phyloP scores from a whole-genome alignment of 768 basidiomycete species.

The Mycena galericulata region DNA sequence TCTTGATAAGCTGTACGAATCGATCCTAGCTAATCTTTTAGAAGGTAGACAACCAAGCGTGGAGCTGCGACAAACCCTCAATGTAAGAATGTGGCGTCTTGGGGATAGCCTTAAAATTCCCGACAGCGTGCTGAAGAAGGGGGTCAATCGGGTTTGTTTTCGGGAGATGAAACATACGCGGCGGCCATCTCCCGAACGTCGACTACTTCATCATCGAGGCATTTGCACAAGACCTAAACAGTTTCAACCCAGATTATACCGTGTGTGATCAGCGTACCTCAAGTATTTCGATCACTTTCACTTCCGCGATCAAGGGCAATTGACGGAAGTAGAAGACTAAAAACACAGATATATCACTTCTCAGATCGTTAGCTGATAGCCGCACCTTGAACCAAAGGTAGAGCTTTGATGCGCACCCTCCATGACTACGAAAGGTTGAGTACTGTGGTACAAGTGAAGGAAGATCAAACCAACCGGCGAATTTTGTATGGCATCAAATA shows the following conservation, averaged over 20 bases:
- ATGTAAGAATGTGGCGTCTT: constrained; percentile 76
- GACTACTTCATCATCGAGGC: constrained; percentile 87
- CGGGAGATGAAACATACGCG: constrained; percentile 61
- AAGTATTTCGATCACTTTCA: constrained; percentile 81
- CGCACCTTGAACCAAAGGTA: constrained; percentile 85
- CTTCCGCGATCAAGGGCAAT: constrained; percentile 81
- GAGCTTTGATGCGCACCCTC: constrained; percentile 86
- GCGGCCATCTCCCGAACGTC: constrained; percentile 94
- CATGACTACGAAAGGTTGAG: constrained; percentile 70
- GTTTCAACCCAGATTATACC: neutral
- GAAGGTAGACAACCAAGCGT: neutral
- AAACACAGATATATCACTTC: neutral
- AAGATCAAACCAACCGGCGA: constrained; percentile 67
- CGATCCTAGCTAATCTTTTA: constrained; percentile 64
- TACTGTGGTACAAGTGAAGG: neutral
- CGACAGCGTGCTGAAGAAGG: constrained; percentile 70
- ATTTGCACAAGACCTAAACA: constrained; percentile 77
- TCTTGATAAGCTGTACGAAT: constrained; percentile 80
- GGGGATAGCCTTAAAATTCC: constrained; percentile 88
- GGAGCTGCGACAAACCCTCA: constrained; percentile 65
- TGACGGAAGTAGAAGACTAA: constrained; percentile 91
- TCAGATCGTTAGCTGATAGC: neutral
- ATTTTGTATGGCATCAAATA: constrained; percentile 81
- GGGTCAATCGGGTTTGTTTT: neutral
- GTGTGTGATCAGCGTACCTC: constrained; percentile 61